Percentiles rank a stretch among this genome's conserved stretches.
phyloP scores from a whole-genome alignment of 805 yeast genomes.

The Candida oleophila region DNA sequence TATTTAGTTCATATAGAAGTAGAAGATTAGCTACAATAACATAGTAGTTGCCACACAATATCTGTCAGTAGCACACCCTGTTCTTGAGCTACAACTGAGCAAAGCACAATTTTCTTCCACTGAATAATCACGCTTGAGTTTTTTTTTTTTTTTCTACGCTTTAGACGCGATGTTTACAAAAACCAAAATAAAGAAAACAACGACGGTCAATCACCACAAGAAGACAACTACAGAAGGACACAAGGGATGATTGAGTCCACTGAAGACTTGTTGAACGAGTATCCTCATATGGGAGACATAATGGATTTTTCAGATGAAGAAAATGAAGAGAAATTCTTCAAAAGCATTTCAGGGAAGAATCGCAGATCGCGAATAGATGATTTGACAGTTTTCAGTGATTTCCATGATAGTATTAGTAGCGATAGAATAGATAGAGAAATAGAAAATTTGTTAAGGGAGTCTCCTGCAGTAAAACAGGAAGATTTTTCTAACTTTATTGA shows the following conservation, averaged over 20 bases:
- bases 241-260: not conserved
- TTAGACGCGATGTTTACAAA: not conserved
- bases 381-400: conserved; percentile 3
- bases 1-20: conserved; percentile 60
- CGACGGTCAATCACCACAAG: not conserved
- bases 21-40: no score
- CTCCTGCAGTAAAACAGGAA: not conserved
- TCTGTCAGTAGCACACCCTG: no score
- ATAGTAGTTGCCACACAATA: no score
- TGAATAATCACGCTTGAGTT: not conserved
- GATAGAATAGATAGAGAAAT: not conserved
- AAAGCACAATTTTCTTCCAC: not conserved
- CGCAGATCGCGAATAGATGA: not conserved
- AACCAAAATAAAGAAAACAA: not conserved
- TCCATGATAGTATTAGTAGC: not conserved
- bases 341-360: not conserved
- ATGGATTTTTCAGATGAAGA: not conserved
- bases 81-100: no score
- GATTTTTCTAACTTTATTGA: not conserved
- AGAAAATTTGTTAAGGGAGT: not conserved
- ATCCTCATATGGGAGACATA: not conserved
- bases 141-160: no score
- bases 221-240: not conserved
- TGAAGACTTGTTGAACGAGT: not conserved
- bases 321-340: not conserved